Evolutionary conservation across 1,284 basidiomycete genomes (phyloP).

Genomic region (Heliocybe sulcata): DNA sequence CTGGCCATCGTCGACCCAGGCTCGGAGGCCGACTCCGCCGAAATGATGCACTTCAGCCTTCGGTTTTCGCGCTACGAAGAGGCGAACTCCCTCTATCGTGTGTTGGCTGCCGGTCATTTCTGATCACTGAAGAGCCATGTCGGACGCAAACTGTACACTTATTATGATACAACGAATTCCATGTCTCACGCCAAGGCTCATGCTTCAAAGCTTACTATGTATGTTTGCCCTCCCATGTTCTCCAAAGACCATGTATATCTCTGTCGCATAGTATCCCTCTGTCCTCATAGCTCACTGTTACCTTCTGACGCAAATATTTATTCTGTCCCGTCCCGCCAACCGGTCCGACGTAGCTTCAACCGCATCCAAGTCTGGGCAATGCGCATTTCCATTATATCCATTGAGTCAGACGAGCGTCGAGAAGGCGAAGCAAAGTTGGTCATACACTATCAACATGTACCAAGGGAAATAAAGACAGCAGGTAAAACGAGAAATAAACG

Average conservation of each 20-base stretch:
- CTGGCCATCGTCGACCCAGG: slow-evolving; percentile 49
- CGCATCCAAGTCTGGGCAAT: neutral
- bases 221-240: neutral
- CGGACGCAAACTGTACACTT: neutral
- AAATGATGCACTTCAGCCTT: slow-evolving; percentile 69
- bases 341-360: neutral
- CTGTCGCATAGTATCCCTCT: neutral
- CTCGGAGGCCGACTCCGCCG: slow-evolving; percentile 58
- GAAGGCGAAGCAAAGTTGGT: slow-evolving; percentile 2
- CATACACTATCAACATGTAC: neutral
- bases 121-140: slow-evolving; percentile 14
- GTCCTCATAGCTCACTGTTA: slow-evolving; percentile 1
- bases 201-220: neutral
- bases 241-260: neutral
- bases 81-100: slow-evolving; percentile 61
- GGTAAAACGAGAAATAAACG: slow-evolving; percentile 4
- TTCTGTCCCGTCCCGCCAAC: no score
- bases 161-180: neutral
- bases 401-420: neutral
- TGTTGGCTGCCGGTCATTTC: slow-evolving; percentile 36
- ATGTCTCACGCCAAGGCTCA: neutral
- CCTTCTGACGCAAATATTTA: neutral
- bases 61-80: slow-evolving; percentile 66
- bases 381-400: slow-evolving; percentile 1
- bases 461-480: neutral